Evolutionary conservation across 1,284 basidiomycete genomes (phyloP).

Genomic region (Malassezia restricta): DNA sequence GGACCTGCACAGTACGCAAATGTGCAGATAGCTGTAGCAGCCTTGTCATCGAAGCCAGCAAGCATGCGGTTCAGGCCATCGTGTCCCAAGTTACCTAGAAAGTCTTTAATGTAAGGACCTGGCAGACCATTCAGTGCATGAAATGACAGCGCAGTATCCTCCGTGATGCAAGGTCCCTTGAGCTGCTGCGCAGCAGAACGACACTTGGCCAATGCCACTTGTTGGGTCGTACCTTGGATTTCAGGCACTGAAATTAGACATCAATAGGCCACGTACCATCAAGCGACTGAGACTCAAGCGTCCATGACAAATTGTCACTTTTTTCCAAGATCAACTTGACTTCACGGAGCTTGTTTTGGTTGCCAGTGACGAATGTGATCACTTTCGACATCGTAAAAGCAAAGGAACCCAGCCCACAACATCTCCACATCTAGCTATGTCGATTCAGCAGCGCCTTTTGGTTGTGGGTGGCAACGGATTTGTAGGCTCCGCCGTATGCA

Average conservation of each 20-base stretch:
- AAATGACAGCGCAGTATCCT: constrained; percentile 89
- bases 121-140: constrained; percentile 78
- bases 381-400: constrained; percentile 8
- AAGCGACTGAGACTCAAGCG: constrained; percentile 10
- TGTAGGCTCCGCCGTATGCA: constrained; percentile 84
- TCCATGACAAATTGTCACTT: constrained; percentile 18
- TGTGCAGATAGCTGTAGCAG: constrained; percentile 82
- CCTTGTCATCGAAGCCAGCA: constrained; percentile 65
- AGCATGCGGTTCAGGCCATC: constrained; percentile 64
- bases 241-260: constrained; percentile 61
- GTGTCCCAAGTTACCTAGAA: constrained; percentile 25
- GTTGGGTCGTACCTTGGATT: constrained; percentile 79
- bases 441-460: constrained; percentile 13
- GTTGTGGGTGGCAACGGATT: constrained; percentile 92
- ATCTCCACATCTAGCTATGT: neutral
- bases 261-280: constrained; percentile 16
- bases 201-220: constrained; percentile 82
- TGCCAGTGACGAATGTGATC: constrained; percentile 71
- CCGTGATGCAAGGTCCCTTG: constrained; percentile 78
- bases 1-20: constrained; percentile 65
- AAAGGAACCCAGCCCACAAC: too few species aligned
- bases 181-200: constrained; percentile 56
- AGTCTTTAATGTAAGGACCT: constrained; percentile 89
- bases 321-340: constrained; percentile 57
- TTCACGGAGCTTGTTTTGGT: constrained; percentile 82